Evolutionary conservation across 768 basidiomycete species (phyloP).

Genomic region (Tylopilus cervinicoccineus): DNA sequence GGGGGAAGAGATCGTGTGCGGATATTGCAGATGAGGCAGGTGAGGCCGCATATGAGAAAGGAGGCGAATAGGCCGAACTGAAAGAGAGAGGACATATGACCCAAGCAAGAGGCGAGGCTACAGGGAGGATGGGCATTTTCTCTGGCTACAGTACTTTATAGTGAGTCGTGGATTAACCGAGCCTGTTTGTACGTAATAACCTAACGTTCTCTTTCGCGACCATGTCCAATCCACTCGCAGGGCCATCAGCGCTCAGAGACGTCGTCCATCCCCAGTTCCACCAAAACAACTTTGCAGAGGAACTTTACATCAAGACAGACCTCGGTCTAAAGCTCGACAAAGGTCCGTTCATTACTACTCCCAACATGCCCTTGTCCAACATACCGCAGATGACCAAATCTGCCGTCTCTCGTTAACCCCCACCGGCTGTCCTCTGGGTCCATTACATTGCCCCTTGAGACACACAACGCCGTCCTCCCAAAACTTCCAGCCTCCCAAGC

Average conservation of each 20-base stretch:
- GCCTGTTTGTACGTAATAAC: not conserved
- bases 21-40: conserved; percentile 5
- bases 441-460: conserved; percentile 86
- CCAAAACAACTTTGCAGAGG: conserved; percentile 85
- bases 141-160: not conserved
- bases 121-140: not conserved
- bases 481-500: conserved; percentile 88
- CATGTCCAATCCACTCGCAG: conserved; percentile 48
- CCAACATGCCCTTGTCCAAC: not conserved
- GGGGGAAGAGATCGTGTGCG: conserved; percentile 31
- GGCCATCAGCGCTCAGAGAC: conserved; percentile 59
- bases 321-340: conserved; percentile 88
- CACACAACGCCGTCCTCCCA: conserved; percentile 85
- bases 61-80: not conserved
- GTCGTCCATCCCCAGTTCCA: conserved; percentile 89
- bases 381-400: conserved; percentile 79
- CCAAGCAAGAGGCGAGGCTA: not conserved
- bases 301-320: conserved; percentile 76
- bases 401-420: conserved; percentile 80
- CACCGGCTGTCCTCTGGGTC: conserved; percentile 85
- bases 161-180: not conserved
- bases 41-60: conserved; percentile 6
- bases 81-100: conserved; percentile 1
- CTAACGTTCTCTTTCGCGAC: not conserved
- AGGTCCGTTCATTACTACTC: conserved; percentile 41